Conservation (phyloP, 345 rosid genomes). For the Populus simonii region DNA sequence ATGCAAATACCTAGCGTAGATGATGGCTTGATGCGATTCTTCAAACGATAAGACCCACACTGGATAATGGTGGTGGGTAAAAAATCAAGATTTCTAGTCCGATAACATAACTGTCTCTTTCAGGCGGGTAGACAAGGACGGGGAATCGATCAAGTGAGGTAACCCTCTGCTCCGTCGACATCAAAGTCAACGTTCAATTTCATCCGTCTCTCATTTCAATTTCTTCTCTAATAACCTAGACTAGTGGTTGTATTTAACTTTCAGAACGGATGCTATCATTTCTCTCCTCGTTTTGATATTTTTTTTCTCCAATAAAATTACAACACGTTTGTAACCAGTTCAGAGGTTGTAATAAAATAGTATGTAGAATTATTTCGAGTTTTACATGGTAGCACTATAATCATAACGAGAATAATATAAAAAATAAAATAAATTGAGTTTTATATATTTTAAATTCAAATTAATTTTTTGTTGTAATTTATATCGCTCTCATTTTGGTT, state of each 20-base stretch:
- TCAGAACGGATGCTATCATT: background rate
- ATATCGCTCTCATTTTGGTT: too few species aligned
- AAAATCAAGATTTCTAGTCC: background rate
- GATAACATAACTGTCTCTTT: background rate
- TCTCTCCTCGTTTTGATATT: background rate
- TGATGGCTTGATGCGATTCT: too few species aligned
- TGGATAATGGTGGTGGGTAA: background rate
- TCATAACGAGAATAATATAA: too few species aligned
- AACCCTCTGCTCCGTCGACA: background rate
- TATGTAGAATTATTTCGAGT: too few species aligned
- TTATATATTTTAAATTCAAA: too few species aligned
- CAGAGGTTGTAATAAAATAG: too few species aligned
- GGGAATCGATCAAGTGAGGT: background rate
- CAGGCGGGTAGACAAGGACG: background rate
- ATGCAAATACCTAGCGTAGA: too few species aligned
- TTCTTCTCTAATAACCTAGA: constrained; percentile 6
- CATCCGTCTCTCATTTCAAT: background rate
- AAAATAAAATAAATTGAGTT: too few species aligned
- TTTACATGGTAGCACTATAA: too few species aligned
- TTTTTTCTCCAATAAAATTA: background rate
- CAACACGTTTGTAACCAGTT: too few species aligned
- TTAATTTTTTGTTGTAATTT: too few species aligned
- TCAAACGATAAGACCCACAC: background rate
- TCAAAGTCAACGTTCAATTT: constrained; percentile 3
- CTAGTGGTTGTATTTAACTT: background rate